Evolutionary conservation across 306 rosid genomes (phyloP).

Genomic region (Prinsepia uniflora): DNA sequence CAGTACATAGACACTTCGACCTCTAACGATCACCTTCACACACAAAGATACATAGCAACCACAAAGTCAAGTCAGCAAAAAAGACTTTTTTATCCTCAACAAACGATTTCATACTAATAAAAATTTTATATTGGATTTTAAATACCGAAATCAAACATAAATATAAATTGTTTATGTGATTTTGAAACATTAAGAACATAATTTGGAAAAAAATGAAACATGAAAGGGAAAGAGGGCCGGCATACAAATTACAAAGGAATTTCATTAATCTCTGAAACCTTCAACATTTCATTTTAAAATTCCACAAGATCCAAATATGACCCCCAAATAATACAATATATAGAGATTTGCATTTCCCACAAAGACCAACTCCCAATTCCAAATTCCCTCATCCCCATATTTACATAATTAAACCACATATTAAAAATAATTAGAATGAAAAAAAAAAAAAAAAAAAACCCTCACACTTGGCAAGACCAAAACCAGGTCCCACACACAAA

Average conservation of each 20-base stretch:
- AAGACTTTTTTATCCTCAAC: neutral
- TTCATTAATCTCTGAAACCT: neutral
- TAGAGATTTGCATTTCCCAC: neutral
- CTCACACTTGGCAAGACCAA: slow-evolving; percentile 9
- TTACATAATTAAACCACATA: neutral
- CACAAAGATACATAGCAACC: no score
- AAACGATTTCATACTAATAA: neutral
- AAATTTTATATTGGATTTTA: no score
- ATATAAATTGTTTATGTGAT: no score
- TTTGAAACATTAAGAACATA: neutral
- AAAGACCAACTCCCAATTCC: neutral
- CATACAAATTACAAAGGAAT: neutral
- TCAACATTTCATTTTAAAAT: neutral
- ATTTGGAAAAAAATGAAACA: neutral
- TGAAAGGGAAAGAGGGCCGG: neutral
- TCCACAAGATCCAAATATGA: neutral
- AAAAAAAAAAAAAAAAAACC: neutral
- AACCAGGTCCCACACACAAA: neutral
- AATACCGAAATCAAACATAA: no score
- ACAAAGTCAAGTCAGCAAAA: neutral
- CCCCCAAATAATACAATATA: neutral
- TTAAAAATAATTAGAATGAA: neutral
- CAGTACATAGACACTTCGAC: neutral
- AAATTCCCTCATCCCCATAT: neutral
- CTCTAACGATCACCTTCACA: slow-evolving; percentile 2